Conservation (phyloP, 768 basidiomycete genomes). For the Suillus decipiens region DNA sequence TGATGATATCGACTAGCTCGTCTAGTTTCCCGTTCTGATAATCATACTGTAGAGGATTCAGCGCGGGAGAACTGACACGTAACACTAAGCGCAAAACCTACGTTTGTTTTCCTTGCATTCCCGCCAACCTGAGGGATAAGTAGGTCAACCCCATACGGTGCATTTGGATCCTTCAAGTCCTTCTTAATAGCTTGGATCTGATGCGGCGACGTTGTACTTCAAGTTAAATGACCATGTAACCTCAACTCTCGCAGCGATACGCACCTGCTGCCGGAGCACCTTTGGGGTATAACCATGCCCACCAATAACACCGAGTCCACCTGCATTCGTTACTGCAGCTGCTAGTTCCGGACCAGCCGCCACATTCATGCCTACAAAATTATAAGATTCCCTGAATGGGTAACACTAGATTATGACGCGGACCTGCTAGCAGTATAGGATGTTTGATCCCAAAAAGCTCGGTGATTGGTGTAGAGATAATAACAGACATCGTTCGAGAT, state of each 20-base stretch:
- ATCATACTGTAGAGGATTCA: conserved; percentile 55
- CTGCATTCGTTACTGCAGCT: conserved; percentile 92
- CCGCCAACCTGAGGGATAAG: conserved; percentile 87
- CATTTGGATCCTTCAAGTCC: conserved; percentile 69
- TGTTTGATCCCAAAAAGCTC: conserved; percentile 88
- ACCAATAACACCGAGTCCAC: conserved; percentile 91
- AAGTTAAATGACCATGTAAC: conserved; percentile 16
- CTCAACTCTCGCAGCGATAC: conserved; percentile 16
- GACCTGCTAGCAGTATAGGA: conserved; percentile 83
- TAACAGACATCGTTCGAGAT: conserved; percentile 51
- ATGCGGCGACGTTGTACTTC: conserved; percentile 2
- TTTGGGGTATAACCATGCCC: conserved; percentile 87
- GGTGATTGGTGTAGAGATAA: conserved; percentile 85
- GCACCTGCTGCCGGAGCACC: conserved; percentile 74
- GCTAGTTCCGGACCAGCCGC: conserved; percentile 82
- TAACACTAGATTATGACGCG: conserved; percentile 31
- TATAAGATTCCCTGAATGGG: conserved; percentile 20
- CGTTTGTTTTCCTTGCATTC: conserved; percentile 89
- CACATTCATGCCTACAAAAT: conserved; percentile 56
- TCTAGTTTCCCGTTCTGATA: conserved; percentile 88
- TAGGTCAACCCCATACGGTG: conserved; percentile 90
- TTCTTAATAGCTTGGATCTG: conserved; percentile 77
- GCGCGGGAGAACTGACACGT: background rate
- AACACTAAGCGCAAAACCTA: conserved; percentile 30
- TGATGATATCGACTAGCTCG: conserved; percentile 86